These are phyloP conservation scores for Fusarium sp. DNA, from an alignment of 2,329 filamentous ascomycete species.

Conservation along the genomic window DNA sequence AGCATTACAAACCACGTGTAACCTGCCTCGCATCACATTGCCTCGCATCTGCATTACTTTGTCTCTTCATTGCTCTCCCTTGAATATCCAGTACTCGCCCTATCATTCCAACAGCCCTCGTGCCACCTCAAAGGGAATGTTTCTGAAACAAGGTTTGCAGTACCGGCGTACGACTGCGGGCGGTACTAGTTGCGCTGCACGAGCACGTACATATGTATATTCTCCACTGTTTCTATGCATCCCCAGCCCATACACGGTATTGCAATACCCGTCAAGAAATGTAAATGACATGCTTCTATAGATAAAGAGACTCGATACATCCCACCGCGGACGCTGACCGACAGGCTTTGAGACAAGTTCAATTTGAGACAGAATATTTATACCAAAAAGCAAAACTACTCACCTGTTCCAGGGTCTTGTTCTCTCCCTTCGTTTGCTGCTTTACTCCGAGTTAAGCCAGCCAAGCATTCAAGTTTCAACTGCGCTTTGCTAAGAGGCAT, in stretches of 20 bases:
- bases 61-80: conserved; percentile 25
- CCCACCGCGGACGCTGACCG: background rate
- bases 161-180: background rate
- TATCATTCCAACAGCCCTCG: conserved; percentile 29
- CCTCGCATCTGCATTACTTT: background rate
- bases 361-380: background rate
- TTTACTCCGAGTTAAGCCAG: background rate
- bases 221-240: background rate
- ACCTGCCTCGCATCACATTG: background rate
- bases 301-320: background rate
- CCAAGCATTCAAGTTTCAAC: background rate
- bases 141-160: conserved; percentile 39
- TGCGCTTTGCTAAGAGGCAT: background rate
- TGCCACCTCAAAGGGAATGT: conserved; percentile 21
- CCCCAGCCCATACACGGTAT: background rate
- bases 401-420: background rate
- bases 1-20: conserved; percentile 30
- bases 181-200: background rate
- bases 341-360: background rate
- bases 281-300: background rate
- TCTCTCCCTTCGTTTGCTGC: conserved; percentile 12
- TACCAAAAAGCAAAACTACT: conserved; percentile 12
- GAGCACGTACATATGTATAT: background rate
- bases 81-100: conserved; percentile 8
- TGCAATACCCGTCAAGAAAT: conserved; percentile 2